Conservation (phyloP, 108 stramenopile species). For the Cyclotella sp. region DNA sequence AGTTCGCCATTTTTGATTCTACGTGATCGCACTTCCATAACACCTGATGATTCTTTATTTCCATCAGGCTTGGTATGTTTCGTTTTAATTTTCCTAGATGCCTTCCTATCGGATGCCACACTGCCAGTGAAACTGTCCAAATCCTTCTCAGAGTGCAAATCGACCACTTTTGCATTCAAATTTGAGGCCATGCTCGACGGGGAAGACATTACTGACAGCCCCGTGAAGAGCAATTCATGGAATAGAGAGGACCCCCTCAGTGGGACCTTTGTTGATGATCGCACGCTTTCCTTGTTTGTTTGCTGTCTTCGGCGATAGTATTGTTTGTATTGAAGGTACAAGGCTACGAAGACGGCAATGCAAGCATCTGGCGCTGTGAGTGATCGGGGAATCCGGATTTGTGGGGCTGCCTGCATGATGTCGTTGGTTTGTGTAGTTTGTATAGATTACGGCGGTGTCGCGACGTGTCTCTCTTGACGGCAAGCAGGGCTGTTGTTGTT, state of each 20-base stretch:
- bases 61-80: not conserved
- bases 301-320: slow-evolving; percentile 1
- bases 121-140: slow-evolving; percentile 17
- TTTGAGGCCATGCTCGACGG: slow-evolving; percentile 21
- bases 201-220: slow-evolving; percentile 36
- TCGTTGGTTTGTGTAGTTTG: not conserved
- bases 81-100: slow-evolving; percentile 3
- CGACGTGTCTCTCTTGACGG: no score
- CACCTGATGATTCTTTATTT: not conserved
- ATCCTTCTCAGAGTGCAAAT: slow-evolving; percentile 38
- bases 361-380: slow-evolving; percentile 43
- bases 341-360: slow-evolving; percentile 20
- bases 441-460: no score
- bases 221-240: slow-evolving; percentile 41
- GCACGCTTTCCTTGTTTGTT: not conserved
- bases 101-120: not conserved
- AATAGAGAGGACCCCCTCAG: slow-evolving; percentile 11
- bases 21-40: slow-evolving; percentile 32
- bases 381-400: slow-evolving; percentile 29
- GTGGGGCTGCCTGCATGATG: not conserved
- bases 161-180: slow-evolving; percentile 47
- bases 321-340: slow-evolving; percentile 42
- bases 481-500: no score
- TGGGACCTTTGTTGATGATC: slow-evolving; percentile 1
- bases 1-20: slow-evolving; percentile 32